phyloP scores from a whole-genome alignment of 345 rosid species.

The Euphorbia lathyris region DNA sequence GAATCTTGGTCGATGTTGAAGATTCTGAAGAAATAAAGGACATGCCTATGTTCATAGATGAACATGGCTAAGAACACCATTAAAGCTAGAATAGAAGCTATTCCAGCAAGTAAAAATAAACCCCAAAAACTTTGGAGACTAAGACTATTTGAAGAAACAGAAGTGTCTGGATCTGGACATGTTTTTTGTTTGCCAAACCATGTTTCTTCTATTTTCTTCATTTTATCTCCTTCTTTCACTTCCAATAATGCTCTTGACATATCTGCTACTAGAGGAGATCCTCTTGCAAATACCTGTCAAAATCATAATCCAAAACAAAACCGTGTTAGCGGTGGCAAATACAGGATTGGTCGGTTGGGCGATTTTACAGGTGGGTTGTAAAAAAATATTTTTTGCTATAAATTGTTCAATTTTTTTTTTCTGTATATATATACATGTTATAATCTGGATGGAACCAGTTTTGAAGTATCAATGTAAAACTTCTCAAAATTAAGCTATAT shows the following conservation, averaged over 20 bases:
- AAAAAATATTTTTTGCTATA: too few species aligned
- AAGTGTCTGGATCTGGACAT: slow-evolving; percentile 14
- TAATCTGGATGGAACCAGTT: too few species aligned
- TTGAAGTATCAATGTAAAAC: too few species aligned
- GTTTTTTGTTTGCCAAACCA: slow-evolving; percentile 12
- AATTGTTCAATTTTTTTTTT: too few species aligned
- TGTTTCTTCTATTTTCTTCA: slow-evolving; percentile 12
- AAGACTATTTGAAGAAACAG: slow-evolving; percentile 16
- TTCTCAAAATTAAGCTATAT: too few species aligned
- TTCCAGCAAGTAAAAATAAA: slow-evolving; percentile 23
- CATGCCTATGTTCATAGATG: slow-evolving; percentile 9
- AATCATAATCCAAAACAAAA: neutral
- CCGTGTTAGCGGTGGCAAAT: too few species aligned
- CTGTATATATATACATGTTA: too few species aligned
- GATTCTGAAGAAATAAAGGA: neutral
- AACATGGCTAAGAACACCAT: slow-evolving; percentile 4
- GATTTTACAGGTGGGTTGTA: too few species aligned
- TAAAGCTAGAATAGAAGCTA: slow-evolving; percentile 14
- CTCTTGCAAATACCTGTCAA: slow-evolving; percentile 20
- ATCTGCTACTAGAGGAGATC: slow-evolving; percentile 23
- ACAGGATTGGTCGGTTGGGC: too few species aligned
- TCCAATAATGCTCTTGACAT: slow-evolving; percentile 23
- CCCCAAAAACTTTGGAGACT: slow-evolving; percentile 26
- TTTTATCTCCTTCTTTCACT: slow-evolving; percentile 22
- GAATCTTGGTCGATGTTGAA: slow-evolving; percentile 8